Percentiles rank a stretch among this genome's conserved stretches.
Evolutionary conservation across 441 rosid species (phyloP).

Genomic region (Isatis lusitanica): DNA sequence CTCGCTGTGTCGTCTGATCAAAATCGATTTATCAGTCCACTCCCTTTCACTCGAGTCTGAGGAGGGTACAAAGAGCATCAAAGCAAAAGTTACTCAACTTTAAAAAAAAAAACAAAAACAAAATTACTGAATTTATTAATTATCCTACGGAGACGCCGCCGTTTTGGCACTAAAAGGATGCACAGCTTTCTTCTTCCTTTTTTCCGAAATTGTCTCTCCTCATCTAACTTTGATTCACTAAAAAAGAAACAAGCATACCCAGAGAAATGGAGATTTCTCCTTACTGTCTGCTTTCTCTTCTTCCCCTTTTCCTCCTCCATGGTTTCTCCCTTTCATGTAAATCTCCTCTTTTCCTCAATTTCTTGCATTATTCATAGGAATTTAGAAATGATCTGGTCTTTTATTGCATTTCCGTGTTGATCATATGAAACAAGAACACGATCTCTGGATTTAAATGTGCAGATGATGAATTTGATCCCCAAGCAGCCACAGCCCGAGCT

Average conservation of each 20-base stretch:
- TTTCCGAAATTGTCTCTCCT: slow-evolving; percentile 37
- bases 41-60: no score
- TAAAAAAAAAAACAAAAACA: no score
- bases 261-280: slow-evolving; percentile 28
- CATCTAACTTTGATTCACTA: slow-evolving; percentile 18
- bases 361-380: neutral
- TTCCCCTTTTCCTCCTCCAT: slow-evolving; percentile 42
- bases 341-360: neutral
- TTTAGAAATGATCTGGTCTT: neutral
- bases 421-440: no score
- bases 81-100: no score
- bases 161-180: neutral
- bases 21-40: neutral
- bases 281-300: slow-evolving; percentile 41
- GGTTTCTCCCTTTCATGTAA: slow-evolving; percentile 33
- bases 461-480: slow-evolving; percentile 49
- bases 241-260: neutral
- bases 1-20: neutral
- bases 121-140: no score
- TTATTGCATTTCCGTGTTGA: neutral
- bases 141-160: neutral
- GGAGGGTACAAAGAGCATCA: no score
- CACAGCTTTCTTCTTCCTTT: neutral
- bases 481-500: slow-evolving; percentile 45
- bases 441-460: slow-evolving; percentile 29